Evolutionary conservation across 441 rosid species (phyloP).

Genomic region (Brassica hybrid): DNA sequence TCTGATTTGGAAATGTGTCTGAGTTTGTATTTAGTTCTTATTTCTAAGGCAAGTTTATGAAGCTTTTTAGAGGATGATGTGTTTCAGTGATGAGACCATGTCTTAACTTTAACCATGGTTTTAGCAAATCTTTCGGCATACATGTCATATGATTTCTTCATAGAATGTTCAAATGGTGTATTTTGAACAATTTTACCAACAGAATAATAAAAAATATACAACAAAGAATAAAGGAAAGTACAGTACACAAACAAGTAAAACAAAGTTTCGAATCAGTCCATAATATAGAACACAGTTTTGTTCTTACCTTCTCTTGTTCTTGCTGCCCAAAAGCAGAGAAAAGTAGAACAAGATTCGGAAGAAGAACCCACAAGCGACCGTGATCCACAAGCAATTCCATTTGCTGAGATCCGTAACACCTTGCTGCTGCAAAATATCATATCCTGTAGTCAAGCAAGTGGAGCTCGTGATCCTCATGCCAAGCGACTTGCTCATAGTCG

Average conservation of each 20-base stretch:
- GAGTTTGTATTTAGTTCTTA: slow-evolving; percentile 10
- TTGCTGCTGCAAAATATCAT: slow-evolving; percentile 64
- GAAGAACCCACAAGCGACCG: slow-evolving; percentile 87
- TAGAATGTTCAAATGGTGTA: not conserved
- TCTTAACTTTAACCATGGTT: not conserved
- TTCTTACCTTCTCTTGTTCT: slow-evolving; percentile 79
- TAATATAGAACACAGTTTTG: not conserved
- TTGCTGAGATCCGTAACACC: slow-evolving; percentile 67
- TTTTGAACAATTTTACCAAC: slow-evolving; percentile 24
- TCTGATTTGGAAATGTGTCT: slow-evolving; percentile 6
- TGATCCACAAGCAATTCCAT: slow-evolving; percentile 79
- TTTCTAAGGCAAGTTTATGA: not conserved
- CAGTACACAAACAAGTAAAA: slow-evolving; percentile 9
- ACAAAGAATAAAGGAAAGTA: slow-evolving; percentile 17
- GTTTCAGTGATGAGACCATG: slow-evolving; percentile 3
- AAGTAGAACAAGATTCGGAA: slow-evolving; percentile 80
- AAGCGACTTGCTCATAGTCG: slow-evolving; percentile 50
- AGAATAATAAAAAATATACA: slow-evolving; percentile 25
- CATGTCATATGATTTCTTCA: not conserved
- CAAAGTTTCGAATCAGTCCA: slow-evolving; percentile 1
- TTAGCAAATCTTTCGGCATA: not conserved
- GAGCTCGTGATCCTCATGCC: slow-evolving; percentile 65
- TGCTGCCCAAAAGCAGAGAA: slow-evolving; percentile 73
- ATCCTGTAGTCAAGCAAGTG: slow-evolving; percentile 73
- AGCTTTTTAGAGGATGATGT: not conserved